phyloP scores from a whole-genome alignment of 2,329 filamentous ascomycete species.

The Curvularia sp. region DNA sequence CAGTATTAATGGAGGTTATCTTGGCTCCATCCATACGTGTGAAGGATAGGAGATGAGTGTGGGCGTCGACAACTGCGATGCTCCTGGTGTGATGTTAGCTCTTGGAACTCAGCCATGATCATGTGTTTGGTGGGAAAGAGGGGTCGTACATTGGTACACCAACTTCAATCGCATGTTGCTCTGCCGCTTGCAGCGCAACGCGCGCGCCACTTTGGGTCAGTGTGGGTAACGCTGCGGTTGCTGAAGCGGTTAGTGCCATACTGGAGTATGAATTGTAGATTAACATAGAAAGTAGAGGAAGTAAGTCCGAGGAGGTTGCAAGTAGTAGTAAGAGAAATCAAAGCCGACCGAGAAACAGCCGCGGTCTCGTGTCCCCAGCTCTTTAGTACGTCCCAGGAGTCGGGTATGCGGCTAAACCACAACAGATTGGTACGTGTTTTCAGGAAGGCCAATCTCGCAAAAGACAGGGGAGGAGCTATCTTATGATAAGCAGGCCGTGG shows the following conservation, averaged over 20 bases:
- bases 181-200: conserved; percentile 39
- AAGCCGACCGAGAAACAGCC: conserved; percentile 9
- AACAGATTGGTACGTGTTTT: conserved; percentile 4
- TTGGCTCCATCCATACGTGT: conserved; percentile 57
- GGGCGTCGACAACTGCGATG: conserved; percentile 56
- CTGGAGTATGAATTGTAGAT: conserved; percentile 11
- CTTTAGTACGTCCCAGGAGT: conserved; percentile 11
- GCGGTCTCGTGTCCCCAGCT: conserved; percentile 11
- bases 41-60: conserved; percentile 56
- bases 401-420: conserved; percentile 20
- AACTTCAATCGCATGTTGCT: conserved; percentile 36
- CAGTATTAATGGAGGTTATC: conserved; percentile 63
- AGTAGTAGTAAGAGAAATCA: conserved; percentile 3
- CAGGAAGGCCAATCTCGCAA: conserved; percentile 8
- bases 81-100: conserved; percentile 46
- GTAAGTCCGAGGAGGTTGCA: conserved; percentile 1
- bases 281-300: conserved; percentile 4
- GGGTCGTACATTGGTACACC: conserved; percentile 45
- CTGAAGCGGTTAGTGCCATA: conserved; percentile 26
- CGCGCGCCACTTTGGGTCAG: conserved; percentile 43
- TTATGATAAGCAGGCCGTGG: conserved; percentile 7
- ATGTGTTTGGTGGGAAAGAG: neutral
- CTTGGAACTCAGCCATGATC: neutral
- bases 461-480: conserved; percentile 8
- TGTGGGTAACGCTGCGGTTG: conserved; percentile 32